Evolutionary conservation across 2,329 filamentous ascomycete species (phyloP).

Genomic region (Leptographium wingfieldii): DNA sequence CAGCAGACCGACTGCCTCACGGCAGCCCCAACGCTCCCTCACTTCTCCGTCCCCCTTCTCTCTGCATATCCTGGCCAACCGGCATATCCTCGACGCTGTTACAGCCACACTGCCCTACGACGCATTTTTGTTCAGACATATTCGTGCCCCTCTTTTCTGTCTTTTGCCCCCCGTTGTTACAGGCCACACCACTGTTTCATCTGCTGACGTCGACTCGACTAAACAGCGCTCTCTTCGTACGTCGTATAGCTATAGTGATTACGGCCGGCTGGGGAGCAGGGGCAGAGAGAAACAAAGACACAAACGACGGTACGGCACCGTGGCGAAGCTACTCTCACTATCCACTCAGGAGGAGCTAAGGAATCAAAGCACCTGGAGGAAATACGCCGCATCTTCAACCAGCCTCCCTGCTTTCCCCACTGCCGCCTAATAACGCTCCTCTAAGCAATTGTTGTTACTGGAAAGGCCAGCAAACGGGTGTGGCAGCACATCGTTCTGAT

Average conservation of each 20-base stretch:
- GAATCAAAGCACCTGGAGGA: no score
- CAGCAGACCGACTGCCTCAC: neutral
- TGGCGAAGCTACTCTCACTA: no score
- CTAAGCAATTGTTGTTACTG: neutral
- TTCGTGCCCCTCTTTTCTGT: neutral
- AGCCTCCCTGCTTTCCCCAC: neutral
- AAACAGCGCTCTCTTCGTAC: neutral
- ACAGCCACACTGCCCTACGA: neutral
- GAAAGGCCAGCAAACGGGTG: neutral
- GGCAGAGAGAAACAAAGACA: no score
- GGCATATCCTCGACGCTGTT: neutral
- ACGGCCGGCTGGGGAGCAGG: neutral
- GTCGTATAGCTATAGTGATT: no score
- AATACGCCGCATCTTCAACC: neutral
- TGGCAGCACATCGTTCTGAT: slow-evolving; percentile 1
- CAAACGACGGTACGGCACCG: no score
- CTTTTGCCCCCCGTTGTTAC: neutral
- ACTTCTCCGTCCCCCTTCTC: neutral
- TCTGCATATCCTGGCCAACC: neutral
- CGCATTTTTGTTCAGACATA: neutral
- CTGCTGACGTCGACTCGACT: slow-evolving; percentile 11
- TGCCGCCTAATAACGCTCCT: no score
- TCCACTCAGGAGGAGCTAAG: no score
- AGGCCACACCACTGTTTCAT: slow-evolving; percentile 7
- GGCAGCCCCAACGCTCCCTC: neutral